Base-by-base conservation (phyloP, 345 rosid genomes). In the Anastatica hierochuntica region DNA sequence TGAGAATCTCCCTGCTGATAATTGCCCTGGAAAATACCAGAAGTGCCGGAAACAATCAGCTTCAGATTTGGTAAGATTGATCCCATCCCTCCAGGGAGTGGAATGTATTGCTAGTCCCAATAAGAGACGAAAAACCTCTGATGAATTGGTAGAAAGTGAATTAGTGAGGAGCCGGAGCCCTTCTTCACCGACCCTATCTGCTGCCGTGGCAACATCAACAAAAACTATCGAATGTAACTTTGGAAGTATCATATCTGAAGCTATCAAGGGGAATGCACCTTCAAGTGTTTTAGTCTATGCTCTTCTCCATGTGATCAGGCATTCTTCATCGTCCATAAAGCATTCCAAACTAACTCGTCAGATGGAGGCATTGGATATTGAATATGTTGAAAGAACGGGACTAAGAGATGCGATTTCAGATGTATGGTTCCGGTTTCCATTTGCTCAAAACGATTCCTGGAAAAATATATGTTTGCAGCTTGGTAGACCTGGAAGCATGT, bases 401-500 rank as follows among this genome's bases (percentile, higher is more conserved):
- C 67, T 80, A 18, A 67, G 79, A 72, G 83, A 71, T 64, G 81
- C 81, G 37, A 83, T 88, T 49, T 82, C 96, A 31, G 82, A 85
- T 70, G 82, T 94, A 79, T 88, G 97, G 99, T 94, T 94, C 67
- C 79, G 89, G 17, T 87, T 94, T 53, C 97, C 97, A 49, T 80
- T 81, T 73, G 80, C 85, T 30, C 68, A 75, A 30, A 84, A 75
- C 12, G 80, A 82, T 79, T 82, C 95, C 4, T 94, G 99, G 97
- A 85, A 79, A 52, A 85, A 79, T 54, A 85, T 94, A 61, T 85
- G 99, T 80, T 75, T 94, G 76, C 83, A 89, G 69, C 97, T 88
- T 62, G 99, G 99, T 43, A 83, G 87, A 66, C 95, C 96, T 51
- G 99, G 97, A 80, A 85, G 81, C 76, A 94, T 84, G 94, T 63